Percentiles rank a stretch among this genome's conserved stretches.
Conservation (phyloP, 345 rosid genomes). For the Rhodamnia rubescens region DNA sequence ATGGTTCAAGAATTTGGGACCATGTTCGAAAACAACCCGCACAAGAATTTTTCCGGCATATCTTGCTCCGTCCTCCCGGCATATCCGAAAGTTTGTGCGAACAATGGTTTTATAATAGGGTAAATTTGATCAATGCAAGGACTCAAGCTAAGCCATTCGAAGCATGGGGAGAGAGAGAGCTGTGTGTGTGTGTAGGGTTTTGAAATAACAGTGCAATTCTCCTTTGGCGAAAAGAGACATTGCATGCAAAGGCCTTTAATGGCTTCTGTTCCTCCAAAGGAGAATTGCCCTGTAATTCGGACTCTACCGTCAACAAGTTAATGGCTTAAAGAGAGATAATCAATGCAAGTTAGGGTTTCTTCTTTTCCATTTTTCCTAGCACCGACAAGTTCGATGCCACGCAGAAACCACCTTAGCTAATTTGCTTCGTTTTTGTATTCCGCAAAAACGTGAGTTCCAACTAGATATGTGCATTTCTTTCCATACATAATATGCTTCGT, state of each 20-base stretch:
- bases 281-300: neutral
- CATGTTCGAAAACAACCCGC: neutral
- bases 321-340: neutral
- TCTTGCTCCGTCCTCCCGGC: neutral
- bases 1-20: neutral
- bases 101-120: neutral
- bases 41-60: neutral
- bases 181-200: neutral
- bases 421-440: neutral
- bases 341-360: neutral
- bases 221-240: neutral
- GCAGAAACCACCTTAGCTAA: neutral
- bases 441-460: neutral
- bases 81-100: neutral
- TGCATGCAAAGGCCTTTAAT: neutral
- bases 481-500: neutral
- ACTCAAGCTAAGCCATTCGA: neutral
- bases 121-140: neutral
- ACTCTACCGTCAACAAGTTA: neutral
- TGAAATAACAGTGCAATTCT: neutral
- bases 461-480: neutral
- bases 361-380: neutral
- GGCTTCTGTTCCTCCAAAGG: neutral
- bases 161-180: neutral
- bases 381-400: neutral